Evolutionary conservation across 495 filamentous ascomycete species (phyloP).

Genomic region (Aspergillus saccharolyticus): DNA sequence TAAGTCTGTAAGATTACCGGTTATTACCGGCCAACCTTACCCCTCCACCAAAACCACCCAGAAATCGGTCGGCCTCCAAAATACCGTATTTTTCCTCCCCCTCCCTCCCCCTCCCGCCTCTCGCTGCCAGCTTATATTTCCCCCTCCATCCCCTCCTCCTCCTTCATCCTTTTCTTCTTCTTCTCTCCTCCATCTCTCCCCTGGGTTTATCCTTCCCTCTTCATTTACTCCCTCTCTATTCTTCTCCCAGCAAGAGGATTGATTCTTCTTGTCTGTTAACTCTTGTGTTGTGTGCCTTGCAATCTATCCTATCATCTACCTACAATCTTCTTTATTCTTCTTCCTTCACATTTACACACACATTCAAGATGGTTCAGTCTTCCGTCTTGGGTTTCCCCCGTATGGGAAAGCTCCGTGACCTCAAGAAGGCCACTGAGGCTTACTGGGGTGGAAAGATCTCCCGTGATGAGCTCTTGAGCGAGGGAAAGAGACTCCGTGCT

Average conservation of each 20-base stretch:
- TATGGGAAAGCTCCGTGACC: slow-evolving; percentile 95
- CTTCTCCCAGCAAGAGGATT: slow-evolving; percentile 15
- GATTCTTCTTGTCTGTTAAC: slow-evolving; percentile 22
- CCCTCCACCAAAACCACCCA: no score
- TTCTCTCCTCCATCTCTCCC: slow-evolving; percentile 11
- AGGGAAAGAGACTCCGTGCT: slow-evolving; percentile 92
- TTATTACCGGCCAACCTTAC: neutral
- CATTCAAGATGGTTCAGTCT: slow-evolving; percentile 74
- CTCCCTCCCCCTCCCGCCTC: slow-evolving; percentile 21
- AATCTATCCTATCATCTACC: neutral
- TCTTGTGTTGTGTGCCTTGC: slow-evolving; percentile 4
- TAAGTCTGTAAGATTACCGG: neutral
- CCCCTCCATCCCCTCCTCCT: slow-evolving; percentile 17
- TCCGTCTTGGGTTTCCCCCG: slow-evolving; percentile 81
- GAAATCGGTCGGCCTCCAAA: slow-evolving; percentile 22
- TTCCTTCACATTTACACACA: slow-evolving; percentile 24
- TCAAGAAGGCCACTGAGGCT: slow-evolving; percentile 98
- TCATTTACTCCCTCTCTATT: slow-evolving; percentile 6
- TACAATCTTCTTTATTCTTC: slow-evolving; percentile 15
- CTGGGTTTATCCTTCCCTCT: slow-evolving; percentile 7
- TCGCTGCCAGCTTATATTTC: slow-evolving; percentile 20
- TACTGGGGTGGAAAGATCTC: slow-evolving; percentile 95
- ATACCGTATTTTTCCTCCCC: slow-evolving; percentile 12
- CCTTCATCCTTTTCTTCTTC: slow-evolving; percentile 12
- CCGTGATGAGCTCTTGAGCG: slow-evolving; percentile 76